These are phyloP conservation scores for Globisporangium abappressorium DNA, from an alignment of 352 stramenopile genomes.

Conservation along the genomic window DNA sequence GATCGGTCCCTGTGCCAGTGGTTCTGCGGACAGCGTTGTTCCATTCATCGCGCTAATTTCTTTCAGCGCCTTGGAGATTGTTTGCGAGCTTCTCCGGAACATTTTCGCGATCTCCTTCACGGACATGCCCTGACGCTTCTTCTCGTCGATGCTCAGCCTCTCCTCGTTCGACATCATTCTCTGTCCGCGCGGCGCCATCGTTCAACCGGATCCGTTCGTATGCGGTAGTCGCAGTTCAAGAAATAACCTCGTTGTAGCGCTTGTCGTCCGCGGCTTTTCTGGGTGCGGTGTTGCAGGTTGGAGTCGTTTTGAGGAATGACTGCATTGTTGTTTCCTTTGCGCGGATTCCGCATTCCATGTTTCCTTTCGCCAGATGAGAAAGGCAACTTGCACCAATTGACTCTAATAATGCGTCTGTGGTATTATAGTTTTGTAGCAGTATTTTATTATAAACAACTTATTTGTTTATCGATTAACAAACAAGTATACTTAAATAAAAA, in stretches of 20 bases:
- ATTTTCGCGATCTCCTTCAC: slow-evolving; percentile 35
- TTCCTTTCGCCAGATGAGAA: slow-evolving; percentile 8
- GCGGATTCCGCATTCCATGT: slow-evolving; percentile 11
- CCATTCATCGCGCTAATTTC: slow-evolving; percentile 9
- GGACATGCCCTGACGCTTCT: slow-evolving; percentile 36
- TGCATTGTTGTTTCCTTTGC: neutral
- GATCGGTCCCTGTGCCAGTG: neutral
- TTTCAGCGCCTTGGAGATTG: slow-evolving; percentile 34
- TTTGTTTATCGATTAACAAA: too few relatives aligned
- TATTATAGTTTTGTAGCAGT: too few relatives aligned
- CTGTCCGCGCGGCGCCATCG: slow-evolving; percentile 38
- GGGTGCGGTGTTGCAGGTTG: neutral
- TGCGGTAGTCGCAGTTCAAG: slow-evolving; percentile 5
- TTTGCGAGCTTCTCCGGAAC: slow-evolving; percentile 35
- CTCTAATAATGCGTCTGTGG: neutral
- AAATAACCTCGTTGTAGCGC: neutral
- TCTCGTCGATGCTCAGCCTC: slow-evolving; percentile 31
- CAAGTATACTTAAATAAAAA: too few relatives aligned
- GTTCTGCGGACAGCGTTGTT: neutral
- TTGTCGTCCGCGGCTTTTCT: neutral
- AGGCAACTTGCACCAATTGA: slow-evolving; percentile 8
- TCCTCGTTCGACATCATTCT: slow-evolving; percentile 40
- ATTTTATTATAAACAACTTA: too few relatives aligned
- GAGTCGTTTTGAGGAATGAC: slow-evolving; percentile 4
- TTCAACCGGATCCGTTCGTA: slow-evolving; percentile 3